These are phyloP conservation scores for Fonsecaea nubica DNA, from an alignment of 2,329 filamentous ascomycete species.

Conservation along the genomic window DNA sequence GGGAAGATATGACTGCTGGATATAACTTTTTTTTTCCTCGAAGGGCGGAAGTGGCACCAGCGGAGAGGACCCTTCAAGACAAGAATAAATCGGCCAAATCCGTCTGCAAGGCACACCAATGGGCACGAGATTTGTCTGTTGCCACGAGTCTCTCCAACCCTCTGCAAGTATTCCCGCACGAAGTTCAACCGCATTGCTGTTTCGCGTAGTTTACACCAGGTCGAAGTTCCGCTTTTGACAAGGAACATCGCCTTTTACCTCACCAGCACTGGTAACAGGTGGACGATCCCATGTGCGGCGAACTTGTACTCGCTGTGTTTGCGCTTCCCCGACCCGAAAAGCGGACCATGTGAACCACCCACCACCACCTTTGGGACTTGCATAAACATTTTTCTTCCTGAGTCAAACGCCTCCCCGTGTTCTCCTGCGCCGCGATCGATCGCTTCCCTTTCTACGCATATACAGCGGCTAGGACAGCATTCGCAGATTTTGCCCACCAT, in stretches of 20 bases:
- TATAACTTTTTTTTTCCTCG: conserved; percentile 13
- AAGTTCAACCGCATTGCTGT: not conserved
- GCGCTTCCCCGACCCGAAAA: not conserved
- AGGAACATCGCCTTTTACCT: not conserved
- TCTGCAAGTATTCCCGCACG: not conserved
- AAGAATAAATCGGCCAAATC: conserved; percentile 17
- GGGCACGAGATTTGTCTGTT: not conserved
- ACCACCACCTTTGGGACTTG: too few species aligned
- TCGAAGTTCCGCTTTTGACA: not conserved
- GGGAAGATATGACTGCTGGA: not conserved
- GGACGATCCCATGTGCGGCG: not conserved
- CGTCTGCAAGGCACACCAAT: conserved; percentile 33
- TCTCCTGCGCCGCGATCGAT: not conserved
- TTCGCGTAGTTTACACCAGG: not conserved
- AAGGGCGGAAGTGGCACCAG: not conserved
- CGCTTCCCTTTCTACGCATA: not conserved
- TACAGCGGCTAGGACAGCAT: too few species aligned
- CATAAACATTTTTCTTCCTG: not conserved
- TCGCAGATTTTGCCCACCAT: conserved; percentile 52
- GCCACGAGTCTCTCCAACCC: not conserved
- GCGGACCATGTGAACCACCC: not conserved
- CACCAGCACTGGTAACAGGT: not conserved
- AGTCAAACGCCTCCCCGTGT: not conserved
- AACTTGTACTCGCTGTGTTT: not conserved
- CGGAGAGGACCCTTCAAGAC: not conserved